Percentiles rank a stretch among this genome's conserved stretches.
These are phyloP conservation scores for Yamadazyma diddensiae DNA, from an alignment of 1,139 yeast species.

Conservation along the genomic window DNA sequence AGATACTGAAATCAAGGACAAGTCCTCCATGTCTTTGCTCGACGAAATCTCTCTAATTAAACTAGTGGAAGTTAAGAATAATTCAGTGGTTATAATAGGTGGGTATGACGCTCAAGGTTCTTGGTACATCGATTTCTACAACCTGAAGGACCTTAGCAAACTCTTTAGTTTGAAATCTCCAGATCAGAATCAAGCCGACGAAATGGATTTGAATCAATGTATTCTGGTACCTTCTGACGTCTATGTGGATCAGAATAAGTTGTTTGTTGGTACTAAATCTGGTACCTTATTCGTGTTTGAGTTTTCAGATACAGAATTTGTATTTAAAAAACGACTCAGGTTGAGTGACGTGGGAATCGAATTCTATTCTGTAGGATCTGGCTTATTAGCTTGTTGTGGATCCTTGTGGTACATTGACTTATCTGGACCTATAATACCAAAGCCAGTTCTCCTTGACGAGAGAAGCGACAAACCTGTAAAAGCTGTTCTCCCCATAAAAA, in stretches of 20 bases:
- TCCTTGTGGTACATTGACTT: slow-evolving; percentile 43
- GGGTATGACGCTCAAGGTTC: no score
- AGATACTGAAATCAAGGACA: no score
- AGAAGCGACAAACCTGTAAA: slow-evolving; percentile 23
- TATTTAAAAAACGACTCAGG: slow-evolving; percentile 15
- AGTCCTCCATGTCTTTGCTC: no score
- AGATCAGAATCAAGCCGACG: no score
- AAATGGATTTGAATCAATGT: no score
- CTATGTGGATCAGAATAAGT: slow-evolving; percentile 3
- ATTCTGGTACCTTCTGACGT: slow-evolving; percentile 24
- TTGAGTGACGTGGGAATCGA: slow-evolving; percentile 23
- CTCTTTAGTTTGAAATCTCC: no score
- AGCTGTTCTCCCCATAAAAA: slow-evolving; percentile 15
- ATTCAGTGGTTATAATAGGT: no score
- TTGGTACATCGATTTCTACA: no score
- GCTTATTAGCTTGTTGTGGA: slow-evolving; percentile 31
- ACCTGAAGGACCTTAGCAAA: no score
- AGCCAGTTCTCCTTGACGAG: slow-evolving; percentile 40
- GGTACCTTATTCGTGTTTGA: slow-evolving; percentile 23
- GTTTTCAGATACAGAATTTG: slow-evolving; percentile 9
- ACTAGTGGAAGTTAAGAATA: no score
- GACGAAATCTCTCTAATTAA: no score
- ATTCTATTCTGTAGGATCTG: slow-evolving; percentile 13
- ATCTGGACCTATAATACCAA: slow-evolving; percentile 32
- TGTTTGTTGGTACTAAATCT: slow-evolving; percentile 30